Evolutionary conservation across 1,284 basidiomycete genomes (phyloP).

Genomic region (Rhodotorula sp.): DNA sequence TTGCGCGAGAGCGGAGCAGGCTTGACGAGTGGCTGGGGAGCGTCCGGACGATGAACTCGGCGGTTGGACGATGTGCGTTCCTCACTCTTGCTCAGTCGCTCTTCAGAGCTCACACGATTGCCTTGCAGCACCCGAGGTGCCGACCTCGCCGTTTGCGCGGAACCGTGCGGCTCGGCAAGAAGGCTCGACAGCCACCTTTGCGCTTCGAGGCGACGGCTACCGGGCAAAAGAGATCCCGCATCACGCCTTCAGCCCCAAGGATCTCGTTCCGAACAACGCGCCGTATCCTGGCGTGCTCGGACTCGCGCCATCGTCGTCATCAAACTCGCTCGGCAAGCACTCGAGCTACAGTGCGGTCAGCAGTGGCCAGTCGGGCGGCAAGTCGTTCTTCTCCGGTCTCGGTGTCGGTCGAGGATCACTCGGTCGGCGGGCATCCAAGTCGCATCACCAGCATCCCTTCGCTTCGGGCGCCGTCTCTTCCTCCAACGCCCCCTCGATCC

Average conservation of each 20-base stretch:
- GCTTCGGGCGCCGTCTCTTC: background rate
- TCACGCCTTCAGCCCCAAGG: constrained; percentile 12
- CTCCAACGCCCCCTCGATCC: background rate
- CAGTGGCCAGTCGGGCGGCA: background rate
- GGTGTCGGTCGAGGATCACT: constrained; percentile 12
- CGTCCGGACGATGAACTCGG: background rate
- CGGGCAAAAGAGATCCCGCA: constrained; percentile 24
- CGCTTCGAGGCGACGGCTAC: constrained; percentile 28
- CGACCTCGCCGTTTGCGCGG: background rate
- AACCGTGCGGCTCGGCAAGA: constrained; percentile 17
- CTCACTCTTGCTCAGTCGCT: background rate
- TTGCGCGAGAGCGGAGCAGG: constrained; percentile 74
- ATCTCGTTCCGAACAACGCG: constrained; percentile 12
- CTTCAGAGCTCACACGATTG: background rate
- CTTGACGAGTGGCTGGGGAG: constrained; percentile 66
- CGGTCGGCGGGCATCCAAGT: background rate
- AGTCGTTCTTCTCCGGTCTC: constrained; percentile 19
- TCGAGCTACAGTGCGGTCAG: background rate
- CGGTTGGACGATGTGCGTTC: background rate
- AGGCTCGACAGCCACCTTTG: constrained; percentile 24
- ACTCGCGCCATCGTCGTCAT: background rate
- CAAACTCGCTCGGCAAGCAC: background rate
- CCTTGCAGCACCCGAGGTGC: constrained; percentile 5
- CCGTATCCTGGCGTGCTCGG: constrained; percentile 35
- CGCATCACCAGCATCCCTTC: background rate